Conservation (phyloP, 192 early-diverging fungal species). For the Backusella sp. region DNA sequence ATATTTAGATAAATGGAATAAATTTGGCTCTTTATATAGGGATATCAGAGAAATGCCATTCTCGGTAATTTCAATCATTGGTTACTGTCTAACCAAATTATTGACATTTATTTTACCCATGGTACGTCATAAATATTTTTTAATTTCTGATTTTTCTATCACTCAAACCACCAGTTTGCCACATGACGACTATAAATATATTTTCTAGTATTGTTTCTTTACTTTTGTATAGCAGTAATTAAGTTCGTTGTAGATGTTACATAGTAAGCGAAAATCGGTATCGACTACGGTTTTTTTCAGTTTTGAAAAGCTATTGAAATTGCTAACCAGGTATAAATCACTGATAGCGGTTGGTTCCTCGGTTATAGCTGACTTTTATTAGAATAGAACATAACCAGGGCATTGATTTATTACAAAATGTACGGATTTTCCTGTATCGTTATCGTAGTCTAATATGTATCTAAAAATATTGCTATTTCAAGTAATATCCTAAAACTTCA, state of each 20-base stretch:
- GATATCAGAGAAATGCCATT: background rate
- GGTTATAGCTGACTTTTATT: background rate
- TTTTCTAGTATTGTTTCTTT: background rate
- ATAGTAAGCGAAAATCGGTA: background rate
- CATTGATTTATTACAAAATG: background rate
- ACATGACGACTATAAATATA: background rate
- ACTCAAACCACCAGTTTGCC: background rate
- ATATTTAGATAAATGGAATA: background rate
- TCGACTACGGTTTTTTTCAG: background rate
- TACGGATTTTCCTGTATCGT: background rate
- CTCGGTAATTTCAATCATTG: background rate
- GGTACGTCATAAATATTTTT: background rate
- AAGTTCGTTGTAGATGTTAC: background rate
- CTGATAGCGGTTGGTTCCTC: background rate
- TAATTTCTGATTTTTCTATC: background rate
- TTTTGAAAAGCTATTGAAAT: background rate
- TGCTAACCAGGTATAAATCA: background rate
- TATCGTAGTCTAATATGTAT: background rate
- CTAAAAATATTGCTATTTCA: background rate
- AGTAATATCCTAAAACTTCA: background rate
- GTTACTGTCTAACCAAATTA: background rate
- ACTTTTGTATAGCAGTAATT: background rate
- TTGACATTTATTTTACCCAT: background rate
- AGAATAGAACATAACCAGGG: background rate
- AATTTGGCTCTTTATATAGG: background rate